phyloP scores from a whole-genome alignment of 768 basidiomycete genomes.

The Xanthoconium purpureum region DNA sequence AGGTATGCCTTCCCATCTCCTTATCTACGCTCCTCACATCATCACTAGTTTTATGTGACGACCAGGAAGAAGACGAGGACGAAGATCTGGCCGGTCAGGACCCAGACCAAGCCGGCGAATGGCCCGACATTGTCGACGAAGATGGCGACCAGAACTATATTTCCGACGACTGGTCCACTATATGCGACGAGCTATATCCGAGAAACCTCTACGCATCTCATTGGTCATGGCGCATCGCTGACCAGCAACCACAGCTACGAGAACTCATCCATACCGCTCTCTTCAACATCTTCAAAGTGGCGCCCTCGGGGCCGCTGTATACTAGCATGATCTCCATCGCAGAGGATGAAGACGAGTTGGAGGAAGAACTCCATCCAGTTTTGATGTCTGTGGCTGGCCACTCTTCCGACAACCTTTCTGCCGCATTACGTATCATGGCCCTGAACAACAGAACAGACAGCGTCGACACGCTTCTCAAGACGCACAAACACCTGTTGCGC shows the following conservation, averaged over 20 bases:
- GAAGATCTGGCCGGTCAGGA: conserved; percentile 5
- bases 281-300: conserved; percentile 44
- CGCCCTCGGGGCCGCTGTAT: conserved; percentile 49
- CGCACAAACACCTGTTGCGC: conserved; percentile 55
- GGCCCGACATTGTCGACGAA: conserved; percentile 27
- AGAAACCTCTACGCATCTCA: conserved; percentile 45
- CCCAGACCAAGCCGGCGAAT: not conserved
- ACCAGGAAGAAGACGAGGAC: conserved; percentile 27
- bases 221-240: conserved; percentile 46
- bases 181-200: conserved; percentile 23
- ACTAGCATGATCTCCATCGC: conserved; percentile 40
- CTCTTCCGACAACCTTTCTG: conserved; percentile 50
- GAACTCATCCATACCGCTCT: conserved; percentile 46
- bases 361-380: conserved; percentile 34
- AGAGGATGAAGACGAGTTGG: conserved; percentile 30
- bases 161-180: conserved; percentile 21
- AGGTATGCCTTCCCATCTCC: conserved; percentile 29
- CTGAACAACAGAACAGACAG: conserved; percentile 32
- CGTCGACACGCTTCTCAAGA: conserved; percentile 43
- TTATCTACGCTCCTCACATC: not conserved
- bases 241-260: conserved; percentile 41
- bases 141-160: conserved; percentile 29
- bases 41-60: not conserved
- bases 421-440: conserved; percentile 53
- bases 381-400: conserved; percentile 42